Base-by-base conservation (phyloP, 2,329 filamentous ascomycete species). In the Coniochaeta sp. region DNA sequence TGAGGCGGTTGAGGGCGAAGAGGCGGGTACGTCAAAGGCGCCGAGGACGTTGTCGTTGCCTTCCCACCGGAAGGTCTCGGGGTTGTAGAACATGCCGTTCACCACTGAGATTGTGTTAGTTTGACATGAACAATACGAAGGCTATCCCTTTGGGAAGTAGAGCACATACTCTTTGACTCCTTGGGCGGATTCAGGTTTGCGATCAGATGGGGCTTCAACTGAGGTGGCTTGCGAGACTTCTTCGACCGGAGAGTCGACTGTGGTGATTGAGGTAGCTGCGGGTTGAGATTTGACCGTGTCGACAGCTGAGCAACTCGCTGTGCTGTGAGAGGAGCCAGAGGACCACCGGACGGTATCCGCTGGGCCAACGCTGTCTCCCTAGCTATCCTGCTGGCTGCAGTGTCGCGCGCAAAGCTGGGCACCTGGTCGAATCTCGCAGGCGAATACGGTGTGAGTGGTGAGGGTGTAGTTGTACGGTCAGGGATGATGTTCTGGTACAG, bases 1-100 rank as follows among this genome's bases (percentile, higher is more conserved):
- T 3, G 75, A 75, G 1, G 73, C 64, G 9, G 75, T 75, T 0
- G 77, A 77, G 2, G 81, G 79, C 2, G 79, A 78, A 1, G 79
- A 74, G 6, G 71, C 66, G 6, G 83, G 72, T 51, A 77, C 68
- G 50, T 96, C 91, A 68, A 99, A 99, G 4, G 83, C 82, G 56
- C 81, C 79, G 50, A 95, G 74, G 28, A 79, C 86, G 60, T 90
- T 92, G 66, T 99, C 94, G 61, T 99, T 99, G 50, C 94, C 94
- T 74, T 99, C 94, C 94, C 94, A 99, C 48, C 84, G 81, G 63
- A 85, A 94, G 8, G 89, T 87, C 26, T 79, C 75, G 6, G 94
- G 89, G 63, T 99, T 97, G 67, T 96, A 99, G 51, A 83, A 86
- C 94, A 99, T 99, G 57, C 92, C 94, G 68, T 96, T 94, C 55